Conservation (phyloP, 768 basidiomycete species). For the Tylopilus felleus region DNA sequence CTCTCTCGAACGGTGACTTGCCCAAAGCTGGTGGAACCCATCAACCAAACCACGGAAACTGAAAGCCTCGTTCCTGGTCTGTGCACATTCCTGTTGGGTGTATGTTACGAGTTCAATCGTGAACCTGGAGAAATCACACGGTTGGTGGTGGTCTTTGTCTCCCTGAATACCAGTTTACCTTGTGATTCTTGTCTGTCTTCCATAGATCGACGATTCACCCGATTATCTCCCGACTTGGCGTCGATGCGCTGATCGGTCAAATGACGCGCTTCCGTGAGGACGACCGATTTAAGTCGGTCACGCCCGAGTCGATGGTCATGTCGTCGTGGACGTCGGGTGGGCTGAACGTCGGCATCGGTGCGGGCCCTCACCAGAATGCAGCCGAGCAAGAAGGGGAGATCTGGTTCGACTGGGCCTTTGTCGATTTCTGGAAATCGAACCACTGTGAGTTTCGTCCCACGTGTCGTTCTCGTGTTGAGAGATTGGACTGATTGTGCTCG, state of each 20-base stretch:
- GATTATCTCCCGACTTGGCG: slow-evolving; percentile 85
- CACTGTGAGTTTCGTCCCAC: slow-evolving; percentile 68
- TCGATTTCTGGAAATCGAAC: slow-evolving; percentile 98
- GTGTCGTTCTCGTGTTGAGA: background rate
- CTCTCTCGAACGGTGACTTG: background rate
- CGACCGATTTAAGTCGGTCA: slow-evolving; percentile 85
- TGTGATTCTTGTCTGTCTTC: background rate
- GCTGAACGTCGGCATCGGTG: background rate
- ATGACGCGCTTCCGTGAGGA: slow-evolving; percentile 89
- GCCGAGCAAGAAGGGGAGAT: slow-evolving; percentile 71
- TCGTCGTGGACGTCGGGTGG: slow-evolving; percentile 37
- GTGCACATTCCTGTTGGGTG: slow-evolving; percentile 86
- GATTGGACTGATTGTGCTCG: background rate
- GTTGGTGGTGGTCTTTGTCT: slow-evolving; percentile 46
- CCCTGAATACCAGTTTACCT: background rate
- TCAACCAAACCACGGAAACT: slow-evolving; percentile 83
- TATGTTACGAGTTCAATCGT: slow-evolving; percentile 95
- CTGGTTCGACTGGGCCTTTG: slow-evolving; percentile 98
- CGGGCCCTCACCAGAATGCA: slow-evolving; percentile 10
- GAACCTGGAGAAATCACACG: slow-evolving; percentile 96
- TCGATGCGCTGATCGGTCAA: slow-evolving; percentile 83
- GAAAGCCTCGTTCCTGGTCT: slow-evolving; percentile 88
- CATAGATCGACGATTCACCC: slow-evolving; percentile 81
- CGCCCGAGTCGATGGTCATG: slow-evolving; percentile 78
- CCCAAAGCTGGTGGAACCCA: slow-evolving; percentile 83